These are phyloP conservation scores for Cyberlindnera mississippiensis DNA, from an alignment of 805 yeast genomes.

Conservation along the genomic window DNA sequence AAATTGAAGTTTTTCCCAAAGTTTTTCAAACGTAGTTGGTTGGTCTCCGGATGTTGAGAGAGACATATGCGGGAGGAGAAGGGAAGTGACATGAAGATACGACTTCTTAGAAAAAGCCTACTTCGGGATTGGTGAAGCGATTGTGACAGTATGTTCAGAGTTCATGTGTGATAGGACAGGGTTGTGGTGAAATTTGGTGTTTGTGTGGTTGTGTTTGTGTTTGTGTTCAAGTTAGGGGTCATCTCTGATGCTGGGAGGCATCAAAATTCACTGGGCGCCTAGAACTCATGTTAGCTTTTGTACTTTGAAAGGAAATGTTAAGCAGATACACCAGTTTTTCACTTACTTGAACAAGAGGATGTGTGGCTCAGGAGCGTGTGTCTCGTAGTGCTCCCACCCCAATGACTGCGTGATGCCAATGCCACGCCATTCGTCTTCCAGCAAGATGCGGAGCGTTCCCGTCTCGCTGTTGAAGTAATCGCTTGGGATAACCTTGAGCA, in stretches of 20 bases:
- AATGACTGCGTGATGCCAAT: conserved; percentile 94
- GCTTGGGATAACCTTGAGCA: conserved; percentile 89
- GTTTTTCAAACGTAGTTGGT: too few species aligned
- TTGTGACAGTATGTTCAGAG: too few species aligned
- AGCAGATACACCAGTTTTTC: not conserved
- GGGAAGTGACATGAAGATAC: too few species aligned
- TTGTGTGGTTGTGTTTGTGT: too few species aligned
- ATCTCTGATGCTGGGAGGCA: conserved; percentile 27
- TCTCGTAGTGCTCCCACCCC: conserved; percentile 98
- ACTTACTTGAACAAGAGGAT: conserved; percentile 71
- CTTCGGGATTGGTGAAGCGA: too few species aligned
- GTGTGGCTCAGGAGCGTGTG: conserved; percentile 98
- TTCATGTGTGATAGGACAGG: too few species aligned
- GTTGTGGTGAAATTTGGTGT: too few species aligned
- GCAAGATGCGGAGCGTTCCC: conserved; percentile 83
- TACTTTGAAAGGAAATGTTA: not conserved
- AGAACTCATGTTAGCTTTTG: not conserved
- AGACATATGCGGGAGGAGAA: too few species aligned
- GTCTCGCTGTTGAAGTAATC: conserved; percentile 93
- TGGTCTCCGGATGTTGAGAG: too few species aligned
- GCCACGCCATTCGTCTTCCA: conserved; percentile 99
- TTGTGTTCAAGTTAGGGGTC: not conserved
- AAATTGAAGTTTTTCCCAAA: too few species aligned
- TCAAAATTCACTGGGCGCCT: conserved; percentile 59
- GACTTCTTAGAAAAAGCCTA: too few species aligned